Evolutionary conservation across 768 basidiomycete genomes (phyloP), one percentile per base, ranked within the genome.

Genomic region (Pleurotus salmoneostramineus): DNA sequence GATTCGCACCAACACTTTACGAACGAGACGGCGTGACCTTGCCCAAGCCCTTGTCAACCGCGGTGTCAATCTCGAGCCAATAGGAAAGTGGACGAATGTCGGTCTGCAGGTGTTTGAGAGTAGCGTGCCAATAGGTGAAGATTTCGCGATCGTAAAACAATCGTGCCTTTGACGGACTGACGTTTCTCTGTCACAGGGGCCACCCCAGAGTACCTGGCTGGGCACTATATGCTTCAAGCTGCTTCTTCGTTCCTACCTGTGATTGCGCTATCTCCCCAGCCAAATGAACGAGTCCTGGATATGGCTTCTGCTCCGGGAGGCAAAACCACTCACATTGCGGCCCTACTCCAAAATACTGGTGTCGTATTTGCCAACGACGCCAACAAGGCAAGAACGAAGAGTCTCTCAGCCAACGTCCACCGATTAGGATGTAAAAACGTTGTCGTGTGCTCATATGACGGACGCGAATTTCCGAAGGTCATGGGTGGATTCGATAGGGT

Each of bases 401-500:
- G 93, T 75, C 79, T 99, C 56, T 95, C 93, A 2, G 97, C 96
- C 31, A 99, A 99, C 63, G 83, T 98, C 3, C 96, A 98, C 69
- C 89, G 97, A 17, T 79, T 99, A 62, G 97, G 97, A 3, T 99
- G 97, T 79, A 96, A 94, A 74, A 99, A 98, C 68, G 96, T 98
- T 50, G 87, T 97, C 7, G 85, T 98, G 46, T 98, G 95, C 70
- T 95, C 93, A 45, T 95, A 98, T 65, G 97, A 99, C 66, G 97
- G 96, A 5, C 80, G 97, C 57, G 92, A 98, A 71, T 99, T 98
- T 72, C 97, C 97, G 12, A 97, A 94, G 71, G 95, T 99, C 49
- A 95, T 99, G 81, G 97, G 96, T 17, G 97, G 97, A 5, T 99
- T 99, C 65, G 96, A 99, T 66, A 81, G 97, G n/a, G 95, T 98